A percentile compares a stretch with the other conserved stretches of the same genome.
These are phyloP conservation scores for Macrophomina phaseolina DNA, from an alignment of 2,329 filamentous ascomycete genomes.

Conservation along the genomic window DNA sequence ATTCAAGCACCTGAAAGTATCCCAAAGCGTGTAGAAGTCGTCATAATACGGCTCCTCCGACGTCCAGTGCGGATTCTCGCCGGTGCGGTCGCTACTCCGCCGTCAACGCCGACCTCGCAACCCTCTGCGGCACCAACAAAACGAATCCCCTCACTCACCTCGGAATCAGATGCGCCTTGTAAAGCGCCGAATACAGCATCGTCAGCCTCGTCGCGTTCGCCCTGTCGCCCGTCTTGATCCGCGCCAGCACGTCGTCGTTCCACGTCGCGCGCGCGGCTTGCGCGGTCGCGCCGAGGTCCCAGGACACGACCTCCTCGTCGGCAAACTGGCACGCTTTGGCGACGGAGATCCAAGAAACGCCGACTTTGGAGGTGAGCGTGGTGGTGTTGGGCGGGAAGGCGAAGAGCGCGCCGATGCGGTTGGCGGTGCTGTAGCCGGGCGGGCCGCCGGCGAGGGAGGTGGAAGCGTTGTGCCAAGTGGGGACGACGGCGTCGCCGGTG, in stretches of 20 bases:
- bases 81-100: constrained; percentile 32
- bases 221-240: constrained; percentile 16
- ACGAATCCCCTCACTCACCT: background rate
- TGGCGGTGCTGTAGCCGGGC: constrained; percentile 27
- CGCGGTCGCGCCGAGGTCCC: constrained; percentile 47
- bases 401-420: constrained; percentile 60
- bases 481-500: constrained; percentile 33
- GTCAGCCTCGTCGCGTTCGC: constrained; percentile 12
- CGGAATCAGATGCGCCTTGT: constrained; percentile 43
- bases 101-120: constrained; percentile 7
- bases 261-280: constrained; percentile 46
- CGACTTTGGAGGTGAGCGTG: constrained; percentile 56
- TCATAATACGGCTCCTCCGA: constrained; percentile 44
- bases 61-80: constrained; percentile 37
- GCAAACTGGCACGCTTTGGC: constrained; percentile 55
- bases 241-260: constrained; percentile 56
- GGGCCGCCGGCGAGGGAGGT: constrained; percentile 1
- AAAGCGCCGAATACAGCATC: constrained; percentile 43
- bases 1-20: constrained; percentile 30
- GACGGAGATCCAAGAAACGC: constrained; percentile 57
- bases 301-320: constrained; percentile 50
- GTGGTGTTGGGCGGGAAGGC: constrained; percentile 48
- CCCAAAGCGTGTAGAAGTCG: constrained; percentile 33
- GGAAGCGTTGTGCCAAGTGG: constrained; percentile 37
- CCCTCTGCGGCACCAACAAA: background rate